Percentiles rank a stretch among this genome's conserved stretches.
phyloP scores from a whole-genome alignment of 2,329 filamentous ascomycete species.

The Fusarium sp. region DNA sequence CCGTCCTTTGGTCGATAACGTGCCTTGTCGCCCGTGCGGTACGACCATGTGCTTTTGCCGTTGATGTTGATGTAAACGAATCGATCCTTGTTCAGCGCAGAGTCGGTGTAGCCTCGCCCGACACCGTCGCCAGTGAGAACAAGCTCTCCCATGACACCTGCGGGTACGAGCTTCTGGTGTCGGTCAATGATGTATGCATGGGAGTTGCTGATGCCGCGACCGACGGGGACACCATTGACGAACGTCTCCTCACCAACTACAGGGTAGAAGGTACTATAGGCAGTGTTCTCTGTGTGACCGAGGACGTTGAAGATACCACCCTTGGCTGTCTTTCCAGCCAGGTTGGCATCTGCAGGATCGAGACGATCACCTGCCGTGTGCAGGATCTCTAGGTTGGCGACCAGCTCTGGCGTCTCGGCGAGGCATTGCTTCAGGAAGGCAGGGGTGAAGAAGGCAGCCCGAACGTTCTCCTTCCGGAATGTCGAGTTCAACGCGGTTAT shows the following conservation, averaged over 20 bases:
- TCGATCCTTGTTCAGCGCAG: conserved; percentile 7
- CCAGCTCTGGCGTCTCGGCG: not conserved
- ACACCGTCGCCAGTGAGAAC: conserved; percentile 33
- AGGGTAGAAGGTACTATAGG: conserved; percentile 27
- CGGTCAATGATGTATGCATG: conserved; percentile 35
- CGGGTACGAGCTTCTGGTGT: conserved; percentile 26
- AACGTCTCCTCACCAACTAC: not conserved
- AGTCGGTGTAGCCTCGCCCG: conserved; percentile 19
- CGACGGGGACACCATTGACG: conserved; percentile 39
- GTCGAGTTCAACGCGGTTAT: conserved; percentile 8
- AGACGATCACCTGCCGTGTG: conserved; percentile 27
- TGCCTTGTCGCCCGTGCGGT: conserved; percentile 40
- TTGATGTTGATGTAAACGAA: conserved; percentile 23
- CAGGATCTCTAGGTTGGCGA: conserved; percentile 18
- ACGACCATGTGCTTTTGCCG: conserved; percentile 4
- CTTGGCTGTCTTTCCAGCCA: not conserved
- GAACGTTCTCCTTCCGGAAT: conserved; percentile 13
- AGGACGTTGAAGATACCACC: not conserved
- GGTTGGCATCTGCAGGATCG: conserved; percentile 14
- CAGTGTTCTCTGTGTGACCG: conserved; percentile 19
- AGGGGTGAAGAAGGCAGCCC: conserved; percentile 12
- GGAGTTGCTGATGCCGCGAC: conserved; percentile 35
- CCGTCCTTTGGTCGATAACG: conserved; percentile 25
- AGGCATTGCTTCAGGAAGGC: conserved; percentile 32
- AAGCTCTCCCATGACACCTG: conserved; percentile 42